Base-by-base conservation (phyloP, 192 early-diverging fungal species). In the Kickxella alabastrina region DNA sequence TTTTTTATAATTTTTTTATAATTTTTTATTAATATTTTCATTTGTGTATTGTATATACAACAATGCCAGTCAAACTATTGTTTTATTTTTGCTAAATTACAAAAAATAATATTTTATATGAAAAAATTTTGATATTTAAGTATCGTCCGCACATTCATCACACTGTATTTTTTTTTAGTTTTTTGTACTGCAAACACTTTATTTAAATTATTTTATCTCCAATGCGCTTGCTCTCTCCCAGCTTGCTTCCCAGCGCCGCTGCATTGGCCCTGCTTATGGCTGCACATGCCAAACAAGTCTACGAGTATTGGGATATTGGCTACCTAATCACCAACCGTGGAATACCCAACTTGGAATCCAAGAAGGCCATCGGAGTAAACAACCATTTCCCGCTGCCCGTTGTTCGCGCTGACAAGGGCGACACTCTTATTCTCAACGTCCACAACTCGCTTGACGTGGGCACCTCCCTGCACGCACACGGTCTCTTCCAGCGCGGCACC, bases 401-500 rank as follows among this genome's bases (percentile, higher is more conserved):
- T 14, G 42, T 46, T 9, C 40, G 62, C 27, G 13, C 36, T 24
- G 53, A 27, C 18, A 24, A 36, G 23, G 61, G 61, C 38, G 61
- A 64, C 38, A 57, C 54, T 10, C 54, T 64, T 8, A 28, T 28
- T 7, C 25, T 64, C 31, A 66, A 66, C 45, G 56, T 73, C 41
- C 43, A 64, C 49, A 82, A 84, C 60, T 61, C 62, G 19, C 51
- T 84, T 43, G 55, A 76, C 38, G 56, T 62, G 18, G 73, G 77
- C 18, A 82, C 85, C 15, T 55, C 77, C 8, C 36, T 87, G 25
- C 86, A 84, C 66, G 59, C 72, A 1, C 90, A 92, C 60, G 90
- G 90, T 15, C 34, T 90, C n/a, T 85, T 83, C 59, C 85, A 87
- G 52, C 83, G 78, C 45, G 82, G 80, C 25, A 80, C 80, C 24